phyloP scores from a whole-genome alignment of 2,329 filamentous ascomycete genomes.

The Penicillium brasilianum region DNA sequence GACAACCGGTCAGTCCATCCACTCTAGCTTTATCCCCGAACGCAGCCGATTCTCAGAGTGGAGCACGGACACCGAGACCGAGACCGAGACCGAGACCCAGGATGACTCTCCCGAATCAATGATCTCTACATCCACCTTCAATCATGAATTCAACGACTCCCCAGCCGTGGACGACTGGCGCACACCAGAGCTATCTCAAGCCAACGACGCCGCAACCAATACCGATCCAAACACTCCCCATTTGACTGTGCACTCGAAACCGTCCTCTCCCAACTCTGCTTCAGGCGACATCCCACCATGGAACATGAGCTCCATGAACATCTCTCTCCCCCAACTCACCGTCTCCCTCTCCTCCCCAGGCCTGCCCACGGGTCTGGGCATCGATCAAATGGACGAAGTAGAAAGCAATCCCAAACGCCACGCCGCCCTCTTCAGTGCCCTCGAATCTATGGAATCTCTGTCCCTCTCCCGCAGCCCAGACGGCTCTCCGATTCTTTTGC shows the following conservation, averaged over 20 bases:
- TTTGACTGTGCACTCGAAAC: conserved; percentile 38
- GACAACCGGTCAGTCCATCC: conserved; percentile 37
- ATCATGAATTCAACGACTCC: conserved; percentile 30
- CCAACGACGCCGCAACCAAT: conserved; percentile 28
- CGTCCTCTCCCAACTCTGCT: conserved; percentile 37
- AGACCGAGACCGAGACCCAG: conserved; percentile 38
- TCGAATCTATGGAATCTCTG: conserved; percentile 38
- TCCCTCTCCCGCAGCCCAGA: conserved; percentile 33
- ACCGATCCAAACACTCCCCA: conserved; percentile 47
- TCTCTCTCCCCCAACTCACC: conserved; percentile 32
- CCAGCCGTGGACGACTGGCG: conserved; percentile 28
- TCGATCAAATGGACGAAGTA: conserved; percentile 39
- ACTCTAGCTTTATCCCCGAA: conserved; percentile 35
- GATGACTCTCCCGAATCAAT: conserved; percentile 43
- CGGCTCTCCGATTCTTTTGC: conserved; percentile 31
- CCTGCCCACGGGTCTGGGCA: conserved; percentile 39
- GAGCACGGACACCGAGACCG: conserved; percentile 42
- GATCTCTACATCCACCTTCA: conserved; percentile 42
- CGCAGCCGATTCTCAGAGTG: conserved; percentile 49
- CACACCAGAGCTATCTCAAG: conserved; percentile 31
- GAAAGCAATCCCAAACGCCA: conserved; percentile 46
- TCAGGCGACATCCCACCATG: conserved; percentile 34
- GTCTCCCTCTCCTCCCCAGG: conserved; percentile 36
- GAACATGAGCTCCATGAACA: conserved; percentile 15
- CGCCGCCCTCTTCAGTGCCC: conserved; percentile 41